Conservation (phyloP, 2,329 filamentous ascomycete genomes). For the Cladophialophora exuberans region DNA sequence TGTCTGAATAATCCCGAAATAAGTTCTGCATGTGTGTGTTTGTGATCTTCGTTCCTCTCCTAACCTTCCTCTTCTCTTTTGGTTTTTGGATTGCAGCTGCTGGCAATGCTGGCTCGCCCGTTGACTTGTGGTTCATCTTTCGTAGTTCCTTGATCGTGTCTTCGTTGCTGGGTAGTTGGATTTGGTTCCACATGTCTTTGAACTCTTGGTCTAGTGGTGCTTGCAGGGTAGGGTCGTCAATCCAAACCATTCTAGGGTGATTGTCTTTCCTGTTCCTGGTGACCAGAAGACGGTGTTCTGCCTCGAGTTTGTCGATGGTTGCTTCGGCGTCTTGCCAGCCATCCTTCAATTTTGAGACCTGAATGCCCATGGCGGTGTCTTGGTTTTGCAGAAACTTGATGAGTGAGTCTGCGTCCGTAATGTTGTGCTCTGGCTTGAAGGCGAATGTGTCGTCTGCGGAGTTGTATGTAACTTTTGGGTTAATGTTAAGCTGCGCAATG, state of each 20-base stretch:
- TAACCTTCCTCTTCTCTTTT: slow-evolving; percentile 71
- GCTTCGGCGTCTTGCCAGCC: slow-evolving; percentile 87
- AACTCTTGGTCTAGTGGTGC: slow-evolving; percentile 82
- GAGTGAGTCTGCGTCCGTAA: slow-evolving; percentile 76
- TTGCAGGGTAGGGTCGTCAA: slow-evolving; percentile 78
- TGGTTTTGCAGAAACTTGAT: slow-evolving; percentile 80
- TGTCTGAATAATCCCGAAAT: slow-evolving; percentile 30
- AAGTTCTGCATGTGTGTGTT: slow-evolving; percentile 75
- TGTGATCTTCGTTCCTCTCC: slow-evolving; percentile 77
- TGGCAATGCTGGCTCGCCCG: slow-evolving; percentile 71
- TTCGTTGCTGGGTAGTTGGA: slow-evolving; percentile 73
- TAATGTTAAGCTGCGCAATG: slow-evolving; percentile 20
- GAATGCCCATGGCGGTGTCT: slow-evolving; percentile 76
- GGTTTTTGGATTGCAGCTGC: slow-evolving; percentile 59
- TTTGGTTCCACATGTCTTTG: slow-evolving; percentile 78
- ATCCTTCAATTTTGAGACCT: slow-evolving; percentile 90
- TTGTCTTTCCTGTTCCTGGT: slow-evolving; percentile 92
- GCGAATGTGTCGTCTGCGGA: slow-evolving; percentile 69
- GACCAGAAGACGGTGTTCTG: slow-evolving; percentile 77
- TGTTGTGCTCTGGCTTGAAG: slow-evolving; percentile 82
- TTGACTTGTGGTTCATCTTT: slow-evolving; percentile 79
- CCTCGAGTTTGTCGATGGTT: slow-evolving; percentile 76
- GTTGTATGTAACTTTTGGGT: slow-evolving; percentile 64
- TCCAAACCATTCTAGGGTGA: slow-evolving; percentile 82
- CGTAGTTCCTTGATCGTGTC: slow-evolving; percentile 74